A percentile compares a stretch with the other conserved stretches of the same genome.
Evolutionary conservation across 805 yeast genomes (phyloP).

Genomic region (Torulaspora gathmanii): DNA sequence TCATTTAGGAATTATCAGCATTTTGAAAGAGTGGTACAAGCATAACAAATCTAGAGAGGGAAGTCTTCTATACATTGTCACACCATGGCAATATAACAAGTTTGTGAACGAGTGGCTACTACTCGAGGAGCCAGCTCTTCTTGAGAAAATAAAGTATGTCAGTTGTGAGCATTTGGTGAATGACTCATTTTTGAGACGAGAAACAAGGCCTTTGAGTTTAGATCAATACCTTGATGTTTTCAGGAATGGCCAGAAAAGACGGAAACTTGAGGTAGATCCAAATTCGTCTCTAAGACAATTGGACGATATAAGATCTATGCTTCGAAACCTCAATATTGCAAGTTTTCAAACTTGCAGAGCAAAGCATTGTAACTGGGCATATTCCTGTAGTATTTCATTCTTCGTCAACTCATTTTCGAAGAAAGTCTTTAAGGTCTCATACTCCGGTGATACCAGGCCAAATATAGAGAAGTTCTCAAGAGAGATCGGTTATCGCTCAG

Average conservation of each 20-base stretch:
- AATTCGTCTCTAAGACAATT: constrained; percentile 28
- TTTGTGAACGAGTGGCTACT: constrained; percentile 67
- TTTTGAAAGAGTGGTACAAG: constrained; percentile 64
- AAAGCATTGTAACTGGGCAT: constrained; percentile 78
- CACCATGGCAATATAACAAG: constrained; percentile 68
- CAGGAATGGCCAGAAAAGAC: constrained; percentile 18
- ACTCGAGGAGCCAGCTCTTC: constrained; percentile 42
- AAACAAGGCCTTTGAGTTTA: constrained; percentile 31
- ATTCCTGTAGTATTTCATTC: constrained; percentile 56
- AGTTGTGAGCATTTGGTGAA: constrained; percentile 57
- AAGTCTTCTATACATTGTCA: constrained; percentile 50
- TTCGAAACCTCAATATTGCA: constrained; percentile 41
- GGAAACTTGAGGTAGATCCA: constrained; percentile 27
- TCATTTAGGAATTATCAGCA: constrained; percentile 74
- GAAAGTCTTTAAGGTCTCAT: constrained; percentile 62
- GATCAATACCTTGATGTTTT: constrained; percentile 17
- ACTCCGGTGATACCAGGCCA: constrained; percentile 95
- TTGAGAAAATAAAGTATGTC: constrained; percentile 45
- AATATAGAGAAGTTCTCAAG: constrained; percentile 51
- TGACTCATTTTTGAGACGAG: constrained; percentile 35
- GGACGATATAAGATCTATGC: constrained; percentile 36
- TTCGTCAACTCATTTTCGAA: constrained; percentile 25
- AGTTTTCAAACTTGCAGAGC: constrained; percentile 65
- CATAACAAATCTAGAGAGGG: constrained; percentile 38
- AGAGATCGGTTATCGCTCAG: constrained; percentile 59